Conservation (phyloP, 108 stramenopile species). For the Chaetoceros muelleri region DNA sequence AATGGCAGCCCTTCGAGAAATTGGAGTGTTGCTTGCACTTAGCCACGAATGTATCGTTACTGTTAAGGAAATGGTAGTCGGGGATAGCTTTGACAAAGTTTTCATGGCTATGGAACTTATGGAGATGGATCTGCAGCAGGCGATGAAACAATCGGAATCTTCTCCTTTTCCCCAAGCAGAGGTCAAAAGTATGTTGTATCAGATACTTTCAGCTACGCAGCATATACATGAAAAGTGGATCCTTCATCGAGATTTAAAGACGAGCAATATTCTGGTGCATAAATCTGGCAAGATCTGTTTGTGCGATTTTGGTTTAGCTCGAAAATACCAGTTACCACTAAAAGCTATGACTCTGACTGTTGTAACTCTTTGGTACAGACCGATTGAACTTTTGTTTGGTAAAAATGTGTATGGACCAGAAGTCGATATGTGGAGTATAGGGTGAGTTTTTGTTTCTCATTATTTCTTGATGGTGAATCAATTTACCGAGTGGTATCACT, state of each 20-base stretch:
- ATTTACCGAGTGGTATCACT: background rate
- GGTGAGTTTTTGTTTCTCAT: background rate
- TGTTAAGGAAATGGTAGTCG: constrained; percentile 84
- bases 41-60: constrained; percentile 78
- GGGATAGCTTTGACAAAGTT: constrained; percentile 48
- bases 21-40: constrained; percentile 63
- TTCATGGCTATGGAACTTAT: constrained; percentile 94
- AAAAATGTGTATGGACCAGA: constrained; percentile 70
- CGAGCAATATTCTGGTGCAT: constrained; percentile 83
- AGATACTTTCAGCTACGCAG: constrained; percentile 58
- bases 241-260: constrained; percentile 90
- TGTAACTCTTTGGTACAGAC: constrained; percentile 86
- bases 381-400: constrained; percentile 86
- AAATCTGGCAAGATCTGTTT: constrained; percentile 62
- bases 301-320: constrained; percentile 88
- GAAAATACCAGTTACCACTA: constrained; percentile 59
- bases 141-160: constrained; percentile 35
- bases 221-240: constrained; percentile 78
- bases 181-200: constrained; percentile 70
- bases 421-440: constrained; percentile 86
- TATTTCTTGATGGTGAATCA: background rate
- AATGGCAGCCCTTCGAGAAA: constrained; percentile 86
- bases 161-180: constrained; percentile 67
- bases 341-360: constrained; percentile 75
- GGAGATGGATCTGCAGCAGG: constrained; percentile 84